A percentile compares a stretch with the other conserved stretches of the same genome.
Evolutionary conservation across 164 flowering plant species (phyloP).

Genomic region (Aristolochia californica): DNA sequence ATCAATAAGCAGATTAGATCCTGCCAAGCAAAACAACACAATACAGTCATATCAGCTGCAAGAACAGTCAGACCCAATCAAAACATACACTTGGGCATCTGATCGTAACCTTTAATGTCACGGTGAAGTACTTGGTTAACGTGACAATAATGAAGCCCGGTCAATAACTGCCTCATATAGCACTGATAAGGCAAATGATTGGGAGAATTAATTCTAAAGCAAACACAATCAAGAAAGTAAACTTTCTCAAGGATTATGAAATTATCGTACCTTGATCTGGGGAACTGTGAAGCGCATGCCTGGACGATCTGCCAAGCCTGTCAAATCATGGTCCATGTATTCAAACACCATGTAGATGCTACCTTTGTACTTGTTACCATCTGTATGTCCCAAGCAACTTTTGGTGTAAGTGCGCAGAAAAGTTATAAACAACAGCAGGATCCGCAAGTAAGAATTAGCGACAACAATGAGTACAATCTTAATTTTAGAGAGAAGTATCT

Average conservation of each 20-base stretch:
- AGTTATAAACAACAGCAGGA: no score
- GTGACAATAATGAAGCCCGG: conserved; percentile 94
- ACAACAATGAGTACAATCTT: no score
- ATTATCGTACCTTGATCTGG: conserved; percentile 63
- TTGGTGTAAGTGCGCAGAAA: no score
- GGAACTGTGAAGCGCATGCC: conserved; percentile 88
- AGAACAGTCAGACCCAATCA: conserved; percentile 6
- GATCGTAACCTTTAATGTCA: conserved; percentile 72
- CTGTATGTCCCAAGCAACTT: conserved; percentile 20
- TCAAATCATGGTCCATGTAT: conserved; percentile 98
- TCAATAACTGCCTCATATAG: conserved; percentile 89
- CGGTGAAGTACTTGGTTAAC: conserved; percentile 93
- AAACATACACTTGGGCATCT: background rate
- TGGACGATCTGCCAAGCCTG: conserved; percentile 91
- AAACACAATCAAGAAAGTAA: background rate
- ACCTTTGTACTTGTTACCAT: conserved; percentile 76
- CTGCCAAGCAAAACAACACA: conserved; percentile 24
- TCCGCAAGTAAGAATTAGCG: no score
- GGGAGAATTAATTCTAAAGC: conserved; percentile 6
- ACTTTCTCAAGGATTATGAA: background rate
- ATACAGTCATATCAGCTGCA: background rate
- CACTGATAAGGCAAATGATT: conserved; percentile 34
- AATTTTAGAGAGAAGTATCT: no score
- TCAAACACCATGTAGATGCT: conserved; percentile 95
- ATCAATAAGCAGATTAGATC: conserved; percentile 93